Evolutionary conservation across 805 yeast genomes (phyloP), one percentile per base, ranked within the genome.

Genomic region (Monosporozyma unispora): DNA sequence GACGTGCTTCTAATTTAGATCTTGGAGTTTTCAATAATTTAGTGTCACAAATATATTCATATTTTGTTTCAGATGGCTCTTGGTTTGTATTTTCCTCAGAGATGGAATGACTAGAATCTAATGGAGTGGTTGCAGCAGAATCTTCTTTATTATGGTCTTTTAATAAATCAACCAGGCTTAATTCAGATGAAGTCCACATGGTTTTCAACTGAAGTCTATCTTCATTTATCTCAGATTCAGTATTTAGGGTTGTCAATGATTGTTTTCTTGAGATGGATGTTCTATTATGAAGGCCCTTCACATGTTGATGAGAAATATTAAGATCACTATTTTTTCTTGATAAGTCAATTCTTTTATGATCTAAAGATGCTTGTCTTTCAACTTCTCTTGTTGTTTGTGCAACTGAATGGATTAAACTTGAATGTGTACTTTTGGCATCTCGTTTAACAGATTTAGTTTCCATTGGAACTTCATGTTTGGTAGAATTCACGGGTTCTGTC

Each of bases 341-440:
- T 42, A 48, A 21, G 41, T 41, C 43, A 25, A 39, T 46, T n/a
- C 54, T 50, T 39, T 52, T 54, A 42, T 57, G 57, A 18, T 51
- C 58, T 3, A 37, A 19, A 14, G 53, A 49, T 11, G 48, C 54
- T 29, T 50, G 49, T 12, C 51, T 48, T 44, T 61, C 61, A 7
- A 49, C 51, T 45, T 57, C 54, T 38, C 58, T 57, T 12, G 61
- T 57, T 5, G 60, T 58, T 35, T 55, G 61, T 21, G 60, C 53
- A 6, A 61, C 66, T 8, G 67, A 63, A 47, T 57, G 59, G n/a
- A 63, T 62, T 41, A 63, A 47, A 48, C 66, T 62, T 7, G 66
- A 27, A 12, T 39, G 56, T 1, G 62, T n/a, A n/a, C n/a, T n/a
- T n/a, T n/a, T n/a, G n/a, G n/a, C n/a, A n/a, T n/a, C n/a, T n/a